Conservation (phyloP, 768 basidiomycete species). For the Hericium rajendrae region DNA sequence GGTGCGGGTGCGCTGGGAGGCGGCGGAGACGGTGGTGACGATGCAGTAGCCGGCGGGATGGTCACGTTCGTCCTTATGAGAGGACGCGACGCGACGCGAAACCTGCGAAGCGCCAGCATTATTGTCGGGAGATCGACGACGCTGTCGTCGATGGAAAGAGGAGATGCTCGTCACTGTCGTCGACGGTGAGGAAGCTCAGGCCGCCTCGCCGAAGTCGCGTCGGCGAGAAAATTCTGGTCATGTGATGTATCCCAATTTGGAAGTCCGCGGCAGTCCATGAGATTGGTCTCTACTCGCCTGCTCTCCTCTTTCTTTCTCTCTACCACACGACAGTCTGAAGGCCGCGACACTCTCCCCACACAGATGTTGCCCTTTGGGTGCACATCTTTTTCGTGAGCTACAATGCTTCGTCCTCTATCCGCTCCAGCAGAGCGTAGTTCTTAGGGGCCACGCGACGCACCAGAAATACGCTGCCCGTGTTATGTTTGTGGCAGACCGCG, state of each 20-base stretch:
- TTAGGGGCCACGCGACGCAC: constrained; percentile 21
- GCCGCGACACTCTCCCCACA: constrained; percentile 13
- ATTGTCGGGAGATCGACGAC: background rate
- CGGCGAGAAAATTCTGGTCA: background rate
- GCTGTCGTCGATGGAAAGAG: background rate
- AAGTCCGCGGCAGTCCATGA: background rate
- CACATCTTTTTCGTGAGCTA: constrained; percentile 19
- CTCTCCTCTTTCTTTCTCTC: background rate
- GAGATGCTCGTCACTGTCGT: too few species aligned
- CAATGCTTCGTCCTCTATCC: constrained; percentile 19
- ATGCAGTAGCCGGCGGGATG: background rate
- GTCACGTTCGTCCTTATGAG: constrained; percentile 10
- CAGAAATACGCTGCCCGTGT: constrained; percentile 14
- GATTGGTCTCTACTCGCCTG: background rate
- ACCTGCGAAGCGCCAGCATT: constrained; percentile 9
- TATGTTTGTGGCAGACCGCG: background rate
- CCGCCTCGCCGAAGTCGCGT: constrained; percentile 1
- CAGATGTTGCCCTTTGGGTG: background rate
- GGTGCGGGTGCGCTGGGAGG: background rate
- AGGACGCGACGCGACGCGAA: constrained; percentile 3
- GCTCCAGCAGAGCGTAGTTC: constrained; percentile 21
- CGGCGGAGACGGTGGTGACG: background rate
- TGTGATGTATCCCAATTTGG: constrained; percentile 2
- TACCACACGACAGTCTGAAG: constrained; percentile 6
- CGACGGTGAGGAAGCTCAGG: background rate